Evolutionary conservation across 2,329 filamentous ascomycete genomes (phyloP).

Genomic region (Hypoxylon sp.): DNA sequence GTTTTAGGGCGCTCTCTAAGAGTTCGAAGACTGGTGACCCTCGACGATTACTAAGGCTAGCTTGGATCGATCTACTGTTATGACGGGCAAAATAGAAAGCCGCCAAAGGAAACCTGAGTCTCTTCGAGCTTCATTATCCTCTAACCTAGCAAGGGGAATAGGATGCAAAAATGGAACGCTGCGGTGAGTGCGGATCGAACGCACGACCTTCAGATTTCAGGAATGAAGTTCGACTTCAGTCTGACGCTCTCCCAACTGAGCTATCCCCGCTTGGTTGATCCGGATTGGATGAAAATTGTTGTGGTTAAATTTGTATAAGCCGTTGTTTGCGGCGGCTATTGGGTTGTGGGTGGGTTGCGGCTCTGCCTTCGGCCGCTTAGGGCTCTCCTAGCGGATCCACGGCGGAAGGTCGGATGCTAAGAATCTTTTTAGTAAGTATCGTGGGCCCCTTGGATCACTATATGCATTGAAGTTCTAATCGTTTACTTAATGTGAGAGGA

Average conservation of each 20-base stretch:
- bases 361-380: neutral
- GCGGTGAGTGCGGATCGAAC: slow-evolving; percentile 38
- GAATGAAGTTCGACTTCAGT: slow-evolving; percentile 38
- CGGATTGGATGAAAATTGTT: neutral
- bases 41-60: neutral
- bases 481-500: neutral
- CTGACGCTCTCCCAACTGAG: slow-evolving; percentile 39
- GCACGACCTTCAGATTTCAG: slow-evolving; percentile 35
- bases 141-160: neutral
- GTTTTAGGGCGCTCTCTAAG: neutral
- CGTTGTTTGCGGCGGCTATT: neutral
- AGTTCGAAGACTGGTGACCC: neutral
- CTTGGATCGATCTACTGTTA: neutral
- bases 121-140: neutral
- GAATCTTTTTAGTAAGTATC: neutral
- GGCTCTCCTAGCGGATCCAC: neutral
- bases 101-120: neutral
- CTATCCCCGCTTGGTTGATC: slow-evolving; percentile 24
- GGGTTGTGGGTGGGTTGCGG: neutral
- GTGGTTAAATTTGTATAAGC: neutral
- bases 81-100: neutral
- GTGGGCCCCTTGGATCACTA: no score
- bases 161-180: slow-evolving; percentile 4
- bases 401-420: neutral
- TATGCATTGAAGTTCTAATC: no score